Conservation (phyloP, 1,284 basidiomycete genomes). For the Inonotus obliquus region DNA sequence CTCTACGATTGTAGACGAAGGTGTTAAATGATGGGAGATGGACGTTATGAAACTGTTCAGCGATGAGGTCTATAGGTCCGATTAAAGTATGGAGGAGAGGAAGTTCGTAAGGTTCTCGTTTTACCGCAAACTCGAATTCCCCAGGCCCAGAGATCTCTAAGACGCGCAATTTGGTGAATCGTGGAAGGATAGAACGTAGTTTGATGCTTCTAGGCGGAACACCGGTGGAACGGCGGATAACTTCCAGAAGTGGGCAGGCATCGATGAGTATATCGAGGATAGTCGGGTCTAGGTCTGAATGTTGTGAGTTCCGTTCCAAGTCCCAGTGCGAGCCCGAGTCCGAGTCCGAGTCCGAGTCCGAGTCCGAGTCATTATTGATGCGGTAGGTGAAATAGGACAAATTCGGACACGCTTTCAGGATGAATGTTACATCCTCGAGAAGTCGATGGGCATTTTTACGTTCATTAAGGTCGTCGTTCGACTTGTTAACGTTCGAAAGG, state of each 20-base stretch:
- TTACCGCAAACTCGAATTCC: neutral
- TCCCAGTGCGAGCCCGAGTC: too few relatives aligned
- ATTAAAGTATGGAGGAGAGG: conserved; percentile 8
- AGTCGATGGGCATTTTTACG: neutral
- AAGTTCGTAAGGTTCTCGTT: neutral
- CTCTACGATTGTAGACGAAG: neutral
- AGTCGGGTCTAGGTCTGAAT: too few relatives aligned
- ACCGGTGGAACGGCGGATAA: neutral
- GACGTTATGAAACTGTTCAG: neutral
- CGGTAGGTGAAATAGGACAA: neutral
- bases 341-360: too few relatives aligned
- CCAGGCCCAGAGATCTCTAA: neutral
- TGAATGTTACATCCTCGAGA: neutral
- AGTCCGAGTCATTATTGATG: neutral
- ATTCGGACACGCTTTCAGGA: neutral
- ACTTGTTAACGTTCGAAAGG: too few relatives aligned
- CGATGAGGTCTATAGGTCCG: neutral
- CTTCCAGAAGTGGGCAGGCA: neutral
- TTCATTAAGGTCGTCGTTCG: too few relatives aligned
- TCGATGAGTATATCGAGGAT: neutral
- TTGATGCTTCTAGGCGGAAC: neutral
- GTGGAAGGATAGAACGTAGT: neutral
- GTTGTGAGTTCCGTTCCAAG: too few relatives aligned
- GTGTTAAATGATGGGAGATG: neutral
- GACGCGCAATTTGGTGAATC: neutral